phyloP scores from a whole-genome alignment of 2,329 filamentous ascomycete species.

The Pseudogymnoascus sp. region DNA sequence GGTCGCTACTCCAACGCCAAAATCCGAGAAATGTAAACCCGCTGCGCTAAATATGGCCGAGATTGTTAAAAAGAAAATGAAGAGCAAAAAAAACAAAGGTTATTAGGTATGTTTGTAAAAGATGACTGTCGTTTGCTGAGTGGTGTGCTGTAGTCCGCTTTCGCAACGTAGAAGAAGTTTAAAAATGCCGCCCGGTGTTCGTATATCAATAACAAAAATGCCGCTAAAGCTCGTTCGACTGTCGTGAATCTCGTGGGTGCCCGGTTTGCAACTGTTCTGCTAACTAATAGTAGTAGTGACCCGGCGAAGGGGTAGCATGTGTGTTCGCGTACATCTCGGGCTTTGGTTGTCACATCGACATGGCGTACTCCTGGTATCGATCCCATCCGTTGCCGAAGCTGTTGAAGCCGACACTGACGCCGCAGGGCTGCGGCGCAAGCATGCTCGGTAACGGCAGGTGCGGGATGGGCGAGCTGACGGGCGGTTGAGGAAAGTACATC shows the following conservation, averaged over 20 bases:
- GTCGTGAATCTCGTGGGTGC: background rate
- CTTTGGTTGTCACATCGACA: slow-evolving; percentile 72
- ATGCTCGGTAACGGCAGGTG: slow-evolving; percentile 78
- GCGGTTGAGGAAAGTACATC: slow-evolving; percentile 73
- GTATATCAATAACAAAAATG: background rate
- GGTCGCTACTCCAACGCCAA: background rate
- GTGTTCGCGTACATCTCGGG: slow-evolving; percentile 27
- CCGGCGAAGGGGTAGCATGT: slow-evolving; percentile 44
- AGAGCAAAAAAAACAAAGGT: background rate
- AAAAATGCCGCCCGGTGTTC: background rate
- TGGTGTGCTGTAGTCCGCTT: background rate
- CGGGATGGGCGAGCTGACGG: slow-evolving; percentile 64
- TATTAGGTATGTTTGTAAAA: background rate
- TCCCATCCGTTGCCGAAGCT: slow-evolving; percentile 75
- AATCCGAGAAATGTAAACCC: background rate
- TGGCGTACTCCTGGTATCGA: slow-evolving; percentile 73
- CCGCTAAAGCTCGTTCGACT: background rate
- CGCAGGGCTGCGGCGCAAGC: slow-evolving; percentile 73
- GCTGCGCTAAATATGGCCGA: background rate
- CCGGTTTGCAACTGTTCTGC: background rate
- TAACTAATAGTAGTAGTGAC: slow-evolving; percentile 22
- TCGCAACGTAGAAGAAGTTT: background rate
- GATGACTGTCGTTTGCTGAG: background rate
- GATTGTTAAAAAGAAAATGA: background rate
- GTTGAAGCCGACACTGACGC: slow-evolving; percentile 65